Evolutionary conservation across 148 eudicot species (phyloP), one percentile per base, ranked within the genome.

Genomic region (Arbutus unedo): DNA sequence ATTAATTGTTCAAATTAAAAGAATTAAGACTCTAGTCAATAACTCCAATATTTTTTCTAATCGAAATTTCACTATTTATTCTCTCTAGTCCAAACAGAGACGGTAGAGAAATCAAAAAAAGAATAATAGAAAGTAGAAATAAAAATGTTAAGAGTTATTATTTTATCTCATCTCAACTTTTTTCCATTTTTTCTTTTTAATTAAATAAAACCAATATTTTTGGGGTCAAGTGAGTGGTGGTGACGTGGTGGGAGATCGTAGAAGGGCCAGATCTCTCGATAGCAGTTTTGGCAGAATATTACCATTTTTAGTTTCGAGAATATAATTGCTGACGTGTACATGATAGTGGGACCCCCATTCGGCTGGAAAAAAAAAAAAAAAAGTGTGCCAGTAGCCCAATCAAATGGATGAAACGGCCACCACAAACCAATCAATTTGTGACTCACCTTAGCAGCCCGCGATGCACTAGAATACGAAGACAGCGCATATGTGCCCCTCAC

Each of bases 211-310:
- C 3, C n/a, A 38, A 16, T 70, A 41, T 73, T 45, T 72, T 73
- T 45, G 13, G 21, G 48, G 48, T 45, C 23, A 18, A 16, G 49
- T 6, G 43, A 0, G 16, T 4, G 72, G 49, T 15, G 15, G 23
- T 77, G 80, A 56, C 80, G 51, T 56, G 45, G 43, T 23, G 64
- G 47, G 57, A 7, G 23, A 4, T 16, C 16, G 54, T 53, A 4
- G 75, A 16, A 11, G 25, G 82, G 75, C 68, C 38, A 56, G n/a
- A 45, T 51, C 70, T 2, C 3, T 55, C 70, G 78, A 74, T 45
- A 73, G 83, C 83, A 73, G 2, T 45, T 81, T 81, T 56, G 55
- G 78, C 16, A 45, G 62, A 81, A 81, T 73, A 31, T 66, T 21
- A 5, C 83, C 70, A 74, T n/a, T 41, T 73, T 74, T 45, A 23